Conservation (phyloP, 306 rosid species). For the Luffa acutangula region DNA sequence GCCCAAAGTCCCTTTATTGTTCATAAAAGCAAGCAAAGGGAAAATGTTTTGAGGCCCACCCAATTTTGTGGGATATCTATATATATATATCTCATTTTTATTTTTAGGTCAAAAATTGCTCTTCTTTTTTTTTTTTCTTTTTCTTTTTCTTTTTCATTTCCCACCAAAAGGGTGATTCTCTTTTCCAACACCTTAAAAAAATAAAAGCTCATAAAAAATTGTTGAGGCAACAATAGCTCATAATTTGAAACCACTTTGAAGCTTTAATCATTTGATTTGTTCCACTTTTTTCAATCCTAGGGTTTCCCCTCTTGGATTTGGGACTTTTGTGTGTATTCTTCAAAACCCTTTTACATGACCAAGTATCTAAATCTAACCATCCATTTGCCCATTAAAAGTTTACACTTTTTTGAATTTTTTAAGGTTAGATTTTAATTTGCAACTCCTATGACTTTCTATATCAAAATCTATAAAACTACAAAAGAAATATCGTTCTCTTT, state of each 20-base stretch:
- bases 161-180: constrained; percentile 7
- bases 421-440: neutral
- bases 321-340: neutral
- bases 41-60: neutral
- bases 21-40: neutral
- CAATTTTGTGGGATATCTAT: neutral
- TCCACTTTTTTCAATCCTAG: neutral
- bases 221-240: neutral
- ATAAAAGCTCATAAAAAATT: neutral
- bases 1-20: neutral
- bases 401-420: too few relatives aligned
- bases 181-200: neutral
- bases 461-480: neutral
- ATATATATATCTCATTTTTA: neutral
- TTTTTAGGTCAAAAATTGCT: neutral
- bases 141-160: neutral
- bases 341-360: neutral
- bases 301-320: neutral
- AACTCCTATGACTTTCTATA: neutral
- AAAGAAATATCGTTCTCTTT: too few relatives aligned
- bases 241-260: neutral
- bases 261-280: constrained; percentile 4
- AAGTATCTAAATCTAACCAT: neutral
- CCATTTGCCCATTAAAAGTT: too few relatives aligned
- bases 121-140: too few relatives aligned